A percentile compares a stretch with the other conserved stretches of the same genome.
phyloP scores from a whole-genome alignment of 441 rosid species.

The Euphorbia celastroides region DNA sequence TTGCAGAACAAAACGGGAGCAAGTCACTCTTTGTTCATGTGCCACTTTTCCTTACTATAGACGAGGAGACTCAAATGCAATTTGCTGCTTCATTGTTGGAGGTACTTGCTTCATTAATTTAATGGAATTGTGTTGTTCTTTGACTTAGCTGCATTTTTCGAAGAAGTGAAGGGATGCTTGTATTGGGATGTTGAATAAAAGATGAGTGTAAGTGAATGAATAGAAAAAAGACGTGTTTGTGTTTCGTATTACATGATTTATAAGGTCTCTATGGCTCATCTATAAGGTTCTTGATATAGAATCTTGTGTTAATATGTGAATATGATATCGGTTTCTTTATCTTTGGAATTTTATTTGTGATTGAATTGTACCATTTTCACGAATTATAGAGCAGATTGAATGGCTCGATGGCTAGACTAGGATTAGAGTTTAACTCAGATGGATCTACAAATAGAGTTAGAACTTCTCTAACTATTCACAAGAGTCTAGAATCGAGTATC shows the following conservation, averaged over 20 bases:
- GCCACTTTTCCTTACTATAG: constrained; percentile 64
- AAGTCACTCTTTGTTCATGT: constrained; percentile 76
- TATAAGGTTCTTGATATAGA: constrained; percentile 12
- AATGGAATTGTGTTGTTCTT: constrained; percentile 23
- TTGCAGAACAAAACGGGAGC: constrained; percentile 61
- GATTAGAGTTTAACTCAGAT: no score
- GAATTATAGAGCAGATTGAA: background rate
- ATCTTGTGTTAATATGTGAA: constrained; percentile 30
- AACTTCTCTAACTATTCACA: no score
- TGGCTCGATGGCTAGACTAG: background rate
- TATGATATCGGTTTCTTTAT: constrained; percentile 25
- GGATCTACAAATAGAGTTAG: no score
- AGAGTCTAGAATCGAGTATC: no score
- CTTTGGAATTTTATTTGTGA: background rate
- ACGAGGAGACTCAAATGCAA: constrained; percentile 72
- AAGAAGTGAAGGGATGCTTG: constrained; percentile 20
- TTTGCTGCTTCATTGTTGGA: constrained; percentile 62
- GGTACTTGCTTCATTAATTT: constrained; percentile 55
- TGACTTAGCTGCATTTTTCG: constrained; percentile 8
- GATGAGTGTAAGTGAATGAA: background rate
- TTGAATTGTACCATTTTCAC: background rate
- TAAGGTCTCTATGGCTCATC: constrained; percentile 9
- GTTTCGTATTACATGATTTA: constrained; percentile 20
- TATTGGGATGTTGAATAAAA: constrained; percentile 30
- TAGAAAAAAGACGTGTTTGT: constrained; percentile 23